These are phyloP conservation scores for Podospora pseudocomata DNA, from an alignment of 495 filamentous ascomycete genomes.

Conservation along the genomic window DNA sequence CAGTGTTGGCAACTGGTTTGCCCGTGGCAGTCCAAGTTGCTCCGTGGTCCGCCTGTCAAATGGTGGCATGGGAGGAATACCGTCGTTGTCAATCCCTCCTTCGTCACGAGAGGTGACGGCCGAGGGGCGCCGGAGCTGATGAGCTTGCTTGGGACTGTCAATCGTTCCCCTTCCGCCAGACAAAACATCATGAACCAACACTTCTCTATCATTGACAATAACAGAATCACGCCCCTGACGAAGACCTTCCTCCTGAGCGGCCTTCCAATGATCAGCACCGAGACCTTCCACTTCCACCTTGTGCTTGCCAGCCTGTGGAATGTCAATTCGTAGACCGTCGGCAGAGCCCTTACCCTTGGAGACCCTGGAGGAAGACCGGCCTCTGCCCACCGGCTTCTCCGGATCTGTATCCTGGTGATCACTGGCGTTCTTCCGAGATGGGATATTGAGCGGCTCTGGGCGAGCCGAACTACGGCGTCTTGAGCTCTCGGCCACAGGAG, in stretches of 20 bases:
- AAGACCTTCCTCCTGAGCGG: slow-evolving; percentile 51
- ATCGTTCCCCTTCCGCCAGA: slow-evolving; percentile 60
- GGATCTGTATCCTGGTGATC: slow-evolving; percentile 84
- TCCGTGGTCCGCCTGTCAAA: slow-evolving; percentile 49
- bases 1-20: slow-evolving; percentile 64
- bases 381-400: slow-evolving; percentile 58
- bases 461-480: slow-evolving; percentile 14
- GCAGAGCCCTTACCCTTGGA: slow-evolving; percentile 39
- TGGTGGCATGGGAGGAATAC: slow-evolving; percentile 50
- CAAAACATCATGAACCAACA: slow-evolving; percentile 56
- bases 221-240: slow-evolving; percentile 64
- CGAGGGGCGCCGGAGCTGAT: slow-evolving; percentile 21
- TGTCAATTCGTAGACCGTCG: slow-evolving; percentile 17
- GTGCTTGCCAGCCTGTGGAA: slow-evolving; percentile 56
- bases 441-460: slow-evolving; percentile 15
- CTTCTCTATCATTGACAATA: slow-evolving; percentile 59
- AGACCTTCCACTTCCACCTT: slow-evolving; percentile 72
- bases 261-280: slow-evolving; percentile 66
- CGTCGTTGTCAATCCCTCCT: slow-evolving; percentile 34
- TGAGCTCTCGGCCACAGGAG: slow-evolving; percentile 32
- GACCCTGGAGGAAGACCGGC: slow-evolving; percentile 42
- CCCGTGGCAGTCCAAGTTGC: slow-evolving; percentile 54
- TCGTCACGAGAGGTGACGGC: slow-evolving; percentile 20
- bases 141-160: slow-evolving; percentile 44
- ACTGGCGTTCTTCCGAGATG: slow-evolving; percentile 46